phyloP scores from a whole-genome alignment of 1,284 basidiomycete species.

The Malassezia sympodialis region DNA sequence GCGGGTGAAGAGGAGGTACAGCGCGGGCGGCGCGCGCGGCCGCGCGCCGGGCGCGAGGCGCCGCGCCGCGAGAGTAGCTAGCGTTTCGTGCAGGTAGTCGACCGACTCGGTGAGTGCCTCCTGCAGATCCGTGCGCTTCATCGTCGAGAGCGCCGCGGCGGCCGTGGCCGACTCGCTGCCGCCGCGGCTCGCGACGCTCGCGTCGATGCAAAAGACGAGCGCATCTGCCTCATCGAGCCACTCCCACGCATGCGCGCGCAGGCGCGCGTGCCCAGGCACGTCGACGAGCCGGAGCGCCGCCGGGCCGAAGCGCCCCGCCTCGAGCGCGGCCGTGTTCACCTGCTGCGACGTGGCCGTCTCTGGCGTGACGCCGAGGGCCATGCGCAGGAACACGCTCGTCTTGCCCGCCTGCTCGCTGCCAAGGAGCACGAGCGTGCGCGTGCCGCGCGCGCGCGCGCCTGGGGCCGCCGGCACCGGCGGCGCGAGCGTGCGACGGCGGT shows the following conservation, averaged over 20 bases:
- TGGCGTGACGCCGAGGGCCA: constrained; percentile 29
- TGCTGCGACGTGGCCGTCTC: constrained; percentile 31
- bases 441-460: neutral
- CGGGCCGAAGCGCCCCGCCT: neutral
- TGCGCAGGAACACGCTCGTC: constrained; percentile 30
- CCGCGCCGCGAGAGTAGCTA: constrained; percentile 26
- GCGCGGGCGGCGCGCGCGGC: constrained; percentile 20
- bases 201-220: constrained; percentile 42
- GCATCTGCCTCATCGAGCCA: constrained; percentile 28
- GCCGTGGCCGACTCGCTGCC: constrained; percentile 6
- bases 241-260: constrained; percentile 28
- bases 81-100: constrained; percentile 27
- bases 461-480: neutral
- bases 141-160: constrained; percentile 9
- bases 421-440: constrained; percentile 30
- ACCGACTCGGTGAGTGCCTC: constrained; percentile 13
- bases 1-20: constrained; percentile 39
- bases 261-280: constrained; percentile 36
- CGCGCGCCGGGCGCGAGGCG: constrained; percentile 3
- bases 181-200: constrained; percentile 31
- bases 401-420: constrained; percentile 36
- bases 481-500: neutral
- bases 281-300: constrained; percentile 28
- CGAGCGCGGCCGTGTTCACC: constrained; percentile 18
- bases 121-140: constrained; percentile 16